Percentiles rank a stretch among this genome's conserved stretches.
Evolutionary conservation across 331 rosid genomes (phyloP).

Genomic region (Cydonia oblonga): DNA sequence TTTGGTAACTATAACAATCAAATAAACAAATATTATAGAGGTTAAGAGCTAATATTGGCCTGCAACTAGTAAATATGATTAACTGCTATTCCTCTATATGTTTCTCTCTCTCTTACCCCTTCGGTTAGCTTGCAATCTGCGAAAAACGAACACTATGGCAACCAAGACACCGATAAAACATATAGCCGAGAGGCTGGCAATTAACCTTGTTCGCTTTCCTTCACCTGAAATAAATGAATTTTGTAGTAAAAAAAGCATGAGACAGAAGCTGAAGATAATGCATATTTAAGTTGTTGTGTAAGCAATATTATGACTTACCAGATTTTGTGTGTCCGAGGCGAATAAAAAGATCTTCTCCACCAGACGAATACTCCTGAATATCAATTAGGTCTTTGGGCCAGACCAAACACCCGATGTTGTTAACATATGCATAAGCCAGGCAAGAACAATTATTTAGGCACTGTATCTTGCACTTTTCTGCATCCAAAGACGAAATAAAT

Average conservation of each 20-base stretch:
- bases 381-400: conserved; percentile 4
- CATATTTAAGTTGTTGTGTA: not conserved
- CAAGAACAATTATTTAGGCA: conserved; percentile 10
- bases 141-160: not conserved
- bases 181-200: not conserved
- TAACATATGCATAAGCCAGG: not conserved
- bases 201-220: not conserved
- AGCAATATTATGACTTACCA: not conserved
- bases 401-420: conserved; percentile 7
- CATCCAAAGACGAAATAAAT: not conserved
- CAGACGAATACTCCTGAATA: not conserved
- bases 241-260: not conserved
- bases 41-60: not conserved
- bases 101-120: not conserved
- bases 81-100: not conserved
- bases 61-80: not conserved
- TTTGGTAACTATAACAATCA: not conserved
- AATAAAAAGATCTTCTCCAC: conserved; percentile 9
- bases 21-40: not conserved
- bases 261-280: not conserved
- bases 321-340: conserved; percentile 3
- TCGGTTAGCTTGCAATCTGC: not conserved
- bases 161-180: not conserved
- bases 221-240: not conserved
- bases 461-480: not conserved